Evolutionary conservation across 306 rosid species (phyloP), one percentile per base, ranked within the genome.

Genomic region (Rubus idaeus): DNA sequence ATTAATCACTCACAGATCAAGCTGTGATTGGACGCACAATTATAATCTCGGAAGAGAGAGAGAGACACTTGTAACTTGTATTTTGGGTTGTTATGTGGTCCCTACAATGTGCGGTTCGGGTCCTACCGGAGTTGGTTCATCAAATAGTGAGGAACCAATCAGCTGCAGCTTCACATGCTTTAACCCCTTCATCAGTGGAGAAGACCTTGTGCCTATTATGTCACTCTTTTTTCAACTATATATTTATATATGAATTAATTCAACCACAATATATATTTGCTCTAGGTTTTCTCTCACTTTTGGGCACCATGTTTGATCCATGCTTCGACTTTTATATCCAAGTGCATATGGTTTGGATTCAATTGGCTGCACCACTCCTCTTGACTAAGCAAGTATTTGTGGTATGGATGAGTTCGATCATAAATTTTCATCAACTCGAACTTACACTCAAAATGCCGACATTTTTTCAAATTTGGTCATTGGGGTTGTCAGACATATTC

Each of bases 171-270:
- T 80, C 91, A 82, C 87, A 83, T 81, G 89, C 82, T 42, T 30
- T 75, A 68, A 76, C 51, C 85, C 89, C 88, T 83, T 61, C 86
- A 82, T 83, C 82, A 84, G 81, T 74, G 88, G 85, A 80, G 83
- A 75, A 77, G 75, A 62, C 80, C 80, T 74, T 76, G 79, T 69
- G 80, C 78, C 63, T 58, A 23, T 23, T 23, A 49, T 84, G 80
- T 83, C 79, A 70, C 77, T 79, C 74, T 50, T 80, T 30, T 30
- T 30, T 30, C 2, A 30, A 30, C 35, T 30, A 30, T 30, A 30
- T 2, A 30, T 30, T 0, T 30, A 30, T 30, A 30, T 30, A 30
- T 30, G 21, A 5, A 53, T 76, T 10, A 30, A 30, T 23, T 42
- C 20, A 46, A 61, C 45, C 55, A 23, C 26, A 23, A 23, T 23